Conservation (phyloP, 2,329 filamentous ascomycete species). For the Epichloe bromicola region DNA sequence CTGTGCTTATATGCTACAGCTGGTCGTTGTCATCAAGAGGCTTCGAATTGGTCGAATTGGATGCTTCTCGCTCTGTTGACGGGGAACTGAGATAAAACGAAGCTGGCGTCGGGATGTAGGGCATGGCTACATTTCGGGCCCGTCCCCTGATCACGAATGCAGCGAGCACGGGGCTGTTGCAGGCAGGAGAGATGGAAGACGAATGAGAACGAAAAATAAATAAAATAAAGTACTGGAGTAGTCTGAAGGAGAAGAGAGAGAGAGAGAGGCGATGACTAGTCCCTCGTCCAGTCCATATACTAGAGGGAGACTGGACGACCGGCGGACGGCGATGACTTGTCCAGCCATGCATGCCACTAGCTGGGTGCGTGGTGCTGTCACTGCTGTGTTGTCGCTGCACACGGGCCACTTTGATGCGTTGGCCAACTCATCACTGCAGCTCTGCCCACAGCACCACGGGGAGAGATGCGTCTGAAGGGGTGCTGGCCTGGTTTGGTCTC, state of each 20-base stretch:
- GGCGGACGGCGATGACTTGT: not conserved
- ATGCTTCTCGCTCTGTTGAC: not conserved
- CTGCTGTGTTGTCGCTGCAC: constrained; percentile 17
- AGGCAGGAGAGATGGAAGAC: too few species aligned
- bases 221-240: too few species aligned
- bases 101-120: too few species aligned
- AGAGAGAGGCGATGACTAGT: not conserved
- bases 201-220: too few species aligned
- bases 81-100: not conserved
- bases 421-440: constrained; percentile 32
- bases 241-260: not conserved
- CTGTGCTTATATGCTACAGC: not conserved
- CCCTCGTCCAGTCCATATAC: too few species aligned
- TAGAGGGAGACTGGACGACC: constrained; percentile 1
- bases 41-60: not conserved
- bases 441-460: constrained; percentile 15
- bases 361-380: not conserved
- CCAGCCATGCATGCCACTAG: not conserved
- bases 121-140: too few species aligned
- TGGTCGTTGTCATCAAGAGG: not conserved
- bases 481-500: not conserved
- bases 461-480: not conserved
- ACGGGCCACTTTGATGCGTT: constrained; percentile 30
- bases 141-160: too few species aligned
- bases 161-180: too few species aligned